These are phyloP conservation scores for Wickerhamiella musiphila DNA, from an alignment of 805 yeast species.

Conservation along the genomic window DNA sequence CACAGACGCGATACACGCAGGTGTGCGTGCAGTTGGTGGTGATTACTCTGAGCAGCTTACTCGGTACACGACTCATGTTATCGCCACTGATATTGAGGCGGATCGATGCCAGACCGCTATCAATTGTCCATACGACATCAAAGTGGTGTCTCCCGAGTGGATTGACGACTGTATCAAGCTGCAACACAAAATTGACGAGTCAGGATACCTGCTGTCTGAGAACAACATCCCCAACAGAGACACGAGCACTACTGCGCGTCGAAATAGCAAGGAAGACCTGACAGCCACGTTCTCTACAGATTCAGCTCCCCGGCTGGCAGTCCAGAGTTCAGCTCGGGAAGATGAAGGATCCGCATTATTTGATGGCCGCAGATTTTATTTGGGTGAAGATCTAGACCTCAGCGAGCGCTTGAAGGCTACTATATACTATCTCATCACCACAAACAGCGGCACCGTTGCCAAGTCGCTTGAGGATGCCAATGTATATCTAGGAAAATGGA, in stretches of 20 bases:
- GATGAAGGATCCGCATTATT: slow-evolving; percentile 19
- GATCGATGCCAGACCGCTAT: slow-evolving; percentile 43
- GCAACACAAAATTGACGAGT: slow-evolving; percentile 33
- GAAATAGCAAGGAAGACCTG: slow-evolving; percentile 5
- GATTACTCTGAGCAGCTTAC: slow-evolving; percentile 44
- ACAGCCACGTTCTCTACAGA: slow-evolving; percentile 9
- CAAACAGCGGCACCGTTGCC: slow-evolving; percentile 38
- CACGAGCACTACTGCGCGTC: not conserved
- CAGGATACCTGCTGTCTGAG: slow-evolving; percentile 33
- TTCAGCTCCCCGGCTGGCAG: slow-evolving; percentile 13
- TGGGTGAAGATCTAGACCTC: slow-evolving; percentile 40
- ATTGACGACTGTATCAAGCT: slow-evolving; percentile 47
- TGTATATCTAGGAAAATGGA: slow-evolving; percentile 43
- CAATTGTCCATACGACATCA: slow-evolving; percentile 17
- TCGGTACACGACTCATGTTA: slow-evolving; percentile 60
- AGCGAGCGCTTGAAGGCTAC: slow-evolving; percentile 27
- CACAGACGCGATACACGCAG: slow-evolving; percentile 48
- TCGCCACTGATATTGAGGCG: slow-evolving; percentile 36
- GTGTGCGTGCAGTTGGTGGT: slow-evolving; percentile 65
- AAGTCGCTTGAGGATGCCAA: slow-evolving; percentile 21
- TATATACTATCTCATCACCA: slow-evolving; percentile 28
- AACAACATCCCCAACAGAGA: too few relatives aligned
- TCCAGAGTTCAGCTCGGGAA: slow-evolving; percentile 14
- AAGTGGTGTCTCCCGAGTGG: slow-evolving; percentile 63
- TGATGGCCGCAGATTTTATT: slow-evolving; percentile 29